phyloP scores from a whole-genome alignment of 2,329 filamentous ascomycete species.

The Ophiosphaerella herpotricha region DNA sequence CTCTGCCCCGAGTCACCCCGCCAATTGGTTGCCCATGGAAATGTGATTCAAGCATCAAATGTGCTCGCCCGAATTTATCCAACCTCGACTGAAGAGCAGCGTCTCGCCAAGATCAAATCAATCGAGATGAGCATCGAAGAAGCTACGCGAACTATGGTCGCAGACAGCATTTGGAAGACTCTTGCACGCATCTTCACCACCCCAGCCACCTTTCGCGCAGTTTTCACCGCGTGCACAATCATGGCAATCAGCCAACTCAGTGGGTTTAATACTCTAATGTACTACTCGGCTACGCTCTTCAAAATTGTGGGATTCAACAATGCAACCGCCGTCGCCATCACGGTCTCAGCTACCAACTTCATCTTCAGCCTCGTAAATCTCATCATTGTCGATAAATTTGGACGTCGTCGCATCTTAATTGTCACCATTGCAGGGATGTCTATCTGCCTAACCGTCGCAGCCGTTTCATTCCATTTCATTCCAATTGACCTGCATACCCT shows the following conservation, averaged over 20 bases:
- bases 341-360: conserved; percentile 82
- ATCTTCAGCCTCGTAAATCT: conserved; percentile 77
- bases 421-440: conserved; percentile 67
- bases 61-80: conserved; percentile 44
- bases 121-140: conserved; percentile 41
- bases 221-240: conserved; percentile 42
- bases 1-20: conserved; percentile 45
- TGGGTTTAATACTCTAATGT: conserved; percentile 79
- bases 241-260: conserved; percentile 45
- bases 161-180: conserved; percentile 38
- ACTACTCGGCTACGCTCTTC: conserved; percentile 58
- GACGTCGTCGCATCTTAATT: conserved; percentile 68
- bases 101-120: conserved; percentile 28
- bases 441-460: conserved; percentile 70
- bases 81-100: conserved; percentile 30
- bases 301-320: conserved; percentile 73
- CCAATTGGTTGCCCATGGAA: conserved; percentile 44
- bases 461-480: conserved; percentile 68
- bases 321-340: conserved; percentile 78
- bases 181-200: conserved; percentile 41
- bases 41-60: conserved; percentile 34
- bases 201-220: conserved; percentile 39
- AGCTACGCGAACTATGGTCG: conserved; percentile 34
- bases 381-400: conserved; percentile 76
- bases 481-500: conserved; percentile 51